Base-by-base conservation (phyloP, 441 rosid species). In the Jatropha multifida region DNA sequence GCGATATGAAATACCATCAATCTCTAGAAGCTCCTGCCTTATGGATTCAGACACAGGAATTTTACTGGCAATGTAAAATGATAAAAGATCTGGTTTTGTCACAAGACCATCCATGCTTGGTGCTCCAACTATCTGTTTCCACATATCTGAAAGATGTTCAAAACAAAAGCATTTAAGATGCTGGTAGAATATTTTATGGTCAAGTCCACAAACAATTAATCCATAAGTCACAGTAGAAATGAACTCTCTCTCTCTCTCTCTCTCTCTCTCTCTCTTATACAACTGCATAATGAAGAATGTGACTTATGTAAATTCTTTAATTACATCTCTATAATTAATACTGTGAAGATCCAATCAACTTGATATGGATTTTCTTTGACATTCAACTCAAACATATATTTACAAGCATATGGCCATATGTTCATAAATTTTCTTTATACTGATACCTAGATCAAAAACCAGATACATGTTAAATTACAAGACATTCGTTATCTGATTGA, bases 1-100 rank as follows among this genome's bases (percentile, higher is more conserved):
- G 80, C 98, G 85, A 83, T 92, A 90, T 65, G 99, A 90, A 79
- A 91, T 82, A 65, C 98, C 95, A 77, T 93, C 89, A 80, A 92
- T 87, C 85, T 95, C 98, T 73, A 95, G 87, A 85, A 95, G 99
- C 78, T 93, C 97, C 85, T 93, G 99, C 79, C 99, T 89, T 69
- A 82, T 84, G 66, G 95, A 84, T 74, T 84, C 95, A 73, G 99
- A 92, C 62, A 90, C 88, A 0, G 99, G 99, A 56, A 95, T 92
- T 86, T 95, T 93, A 87, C 99, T 93, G 54, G 93, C 99, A 79
- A 95, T 89, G 69, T 82, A 76, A 82, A 95, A 95, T 69, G 98
- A 95, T 71, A 95, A 84, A 59, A 87, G 89, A 83, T 88, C 92
- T 4, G 97, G 99, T 83, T 88, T 90, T 80, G 78, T 85, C 77